Percentiles rank a stretch among this genome's conserved stretches.
phyloP scores from a whole-genome alignment of 129 eudicot genomes.

The Arctium minus region DNA sequence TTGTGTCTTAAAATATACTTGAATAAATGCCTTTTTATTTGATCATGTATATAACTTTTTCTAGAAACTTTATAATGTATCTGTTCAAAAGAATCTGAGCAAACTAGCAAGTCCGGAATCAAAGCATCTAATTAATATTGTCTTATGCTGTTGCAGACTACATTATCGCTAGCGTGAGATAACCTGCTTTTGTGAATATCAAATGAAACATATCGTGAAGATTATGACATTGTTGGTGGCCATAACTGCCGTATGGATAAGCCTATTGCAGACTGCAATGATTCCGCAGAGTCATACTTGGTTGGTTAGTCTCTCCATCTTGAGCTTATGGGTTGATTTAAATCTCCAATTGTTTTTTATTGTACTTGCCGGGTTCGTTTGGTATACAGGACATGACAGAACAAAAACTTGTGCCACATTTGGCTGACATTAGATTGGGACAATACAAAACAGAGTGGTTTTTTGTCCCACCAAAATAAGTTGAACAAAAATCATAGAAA shows the following conservation, averaged over 20 bases:
- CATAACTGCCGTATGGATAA: conserved; percentile 70
- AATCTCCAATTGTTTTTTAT: background rate
- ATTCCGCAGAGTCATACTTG: conserved; percentile 72
- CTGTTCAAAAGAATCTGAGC: background rate
- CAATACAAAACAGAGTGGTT: background rate
- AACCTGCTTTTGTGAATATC: background rate
- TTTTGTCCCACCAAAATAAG: background rate
- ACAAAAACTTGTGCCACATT: background rate
- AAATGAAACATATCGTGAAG: conserved; percentile 88
- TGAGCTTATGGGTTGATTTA: background rate
- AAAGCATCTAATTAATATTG: background rate
- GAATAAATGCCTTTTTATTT: background rate
- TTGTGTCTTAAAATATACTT: background rate
- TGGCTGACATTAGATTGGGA: too few relatives aligned
- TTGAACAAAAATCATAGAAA: background rate
- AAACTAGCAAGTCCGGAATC: background rate
- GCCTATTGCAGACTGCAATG: conserved; percentile 61
- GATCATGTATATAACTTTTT: background rate
- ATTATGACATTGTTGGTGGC: conserved; percentile 69
- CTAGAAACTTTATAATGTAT: too few relatives aligned
- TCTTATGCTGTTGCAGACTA: conserved; percentile 20
- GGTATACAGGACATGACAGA: background rate
- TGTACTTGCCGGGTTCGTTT: background rate
- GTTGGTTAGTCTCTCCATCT: conserved; percentile 67
- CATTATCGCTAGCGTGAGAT: background rate